Percentiles rank a stretch among this genome's conserved stretches.
phyloP scores from a whole-genome alignment of 2,329 filamentous ascomycete genomes.

The Keithomyces neogunnii region DNA sequence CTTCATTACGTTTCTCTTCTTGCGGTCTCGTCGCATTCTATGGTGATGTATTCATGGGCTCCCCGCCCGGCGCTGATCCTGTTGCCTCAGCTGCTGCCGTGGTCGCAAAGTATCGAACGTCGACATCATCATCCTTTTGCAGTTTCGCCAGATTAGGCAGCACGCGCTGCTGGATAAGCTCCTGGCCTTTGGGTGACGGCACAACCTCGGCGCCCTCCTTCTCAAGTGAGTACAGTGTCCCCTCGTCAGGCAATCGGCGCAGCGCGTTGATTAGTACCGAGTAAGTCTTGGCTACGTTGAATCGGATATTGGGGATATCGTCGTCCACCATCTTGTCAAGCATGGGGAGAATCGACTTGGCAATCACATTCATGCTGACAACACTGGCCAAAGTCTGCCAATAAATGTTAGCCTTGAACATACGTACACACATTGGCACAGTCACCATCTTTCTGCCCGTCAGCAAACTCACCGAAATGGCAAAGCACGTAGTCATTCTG shows the following conservation, averaged over 20 bases:
- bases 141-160: constrained; percentile 88
- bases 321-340: constrained; percentile 89
- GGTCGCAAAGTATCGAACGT: constrained; percentile 95
- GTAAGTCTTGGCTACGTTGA: constrained; percentile 99
- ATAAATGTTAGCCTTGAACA: not conserved
- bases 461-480: constrained; percentile 71
- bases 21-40: constrained; percentile 33
- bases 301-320: constrained; percentile 97
- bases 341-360: constrained; percentile 89
- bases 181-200: constrained; percentile 64
- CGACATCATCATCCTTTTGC: constrained; percentile 94
- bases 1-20: constrained; percentile 36
- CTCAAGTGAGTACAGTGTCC: constrained; percentile 77
- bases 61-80: constrained; percentile 37
- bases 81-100: constrained; percentile 63
- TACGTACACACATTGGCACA: too few relatives aligned
- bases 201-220: constrained; percentile 58
- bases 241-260: constrained; percentile 80
- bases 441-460: not conserved
- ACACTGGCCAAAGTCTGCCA: constrained; percentile 82
- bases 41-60: constrained; percentile 59
- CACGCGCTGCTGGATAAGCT: constrained; percentile 79
- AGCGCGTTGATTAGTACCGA: constrained; percentile 83
- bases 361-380: constrained; percentile 87
- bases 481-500: constrained; percentile 99